Evolutionary conservation across 768 basidiomycete species (phyloP).

Genomic region (Podaxis sp.): DNA sequence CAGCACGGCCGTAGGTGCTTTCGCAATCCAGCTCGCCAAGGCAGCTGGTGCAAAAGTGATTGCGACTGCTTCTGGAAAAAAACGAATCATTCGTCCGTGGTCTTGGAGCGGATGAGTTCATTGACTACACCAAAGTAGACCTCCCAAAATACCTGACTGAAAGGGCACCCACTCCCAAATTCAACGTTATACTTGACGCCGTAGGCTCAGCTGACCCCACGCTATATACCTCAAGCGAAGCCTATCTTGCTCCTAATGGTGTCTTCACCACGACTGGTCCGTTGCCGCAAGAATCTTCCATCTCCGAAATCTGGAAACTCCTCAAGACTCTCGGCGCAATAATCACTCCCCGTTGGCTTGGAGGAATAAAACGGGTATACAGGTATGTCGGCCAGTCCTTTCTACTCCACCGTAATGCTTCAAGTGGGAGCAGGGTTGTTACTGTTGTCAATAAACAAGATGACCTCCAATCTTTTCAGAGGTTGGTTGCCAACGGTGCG

Average conservation of each 20-base stretch:
- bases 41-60: conserved; percentile 56
- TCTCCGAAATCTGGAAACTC: conserved; percentile 30
- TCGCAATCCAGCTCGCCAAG: conserved; percentile 74
- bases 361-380: conserved; percentile 48
- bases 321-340: conserved; percentile 32
- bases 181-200: conserved; percentile 59
- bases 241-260: conserved; percentile 54
- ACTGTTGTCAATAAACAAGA: conserved; percentile 27
- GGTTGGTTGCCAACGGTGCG: conserved; percentile 42
- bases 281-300: conserved; percentile 28
- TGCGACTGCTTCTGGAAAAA: conserved; percentile 55
- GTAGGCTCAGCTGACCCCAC: conserved; percentile 46
- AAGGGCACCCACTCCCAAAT: conserved; percentile 48
- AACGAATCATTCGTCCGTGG: conserved; percentile 57
- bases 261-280: conserved; percentile 54
- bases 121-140: conserved; percentile 59
- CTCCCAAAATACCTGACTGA: conserved; percentile 43
- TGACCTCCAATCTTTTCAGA: conserved; percentile 33
- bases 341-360: conserved; percentile 46
- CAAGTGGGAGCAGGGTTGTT: conserved; percentile 29
- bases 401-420: not conserved
- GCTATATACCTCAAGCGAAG: conserved; percentile 47
- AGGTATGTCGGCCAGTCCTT: conserved; percentile 34
- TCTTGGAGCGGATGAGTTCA: conserved; percentile 69
- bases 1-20: conserved; percentile 64